phyloP scores from a whole-genome alignment of 176 grass and related monocot species.

The bread wheat (Triticum aestivum) region IWGSC_CS_RefSeq_v2.1 NC_057794.1:13808957-13809456 shows the following conservation, averaged over 20 bases:
- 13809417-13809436: slow-evolving; percentile 46
- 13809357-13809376: neutral
- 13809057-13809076: slow-evolving; percentile 27
- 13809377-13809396: slow-evolving; percentile 30
- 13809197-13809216: slow-evolving; percentile 39
- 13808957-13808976: slow-evolving; percentile 24
- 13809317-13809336: slow-evolving; percentile 42
- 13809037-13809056: slow-evolving; percentile 8
- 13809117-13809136: neutral
- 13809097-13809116: neutral
- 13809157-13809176: neutral
- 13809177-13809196: neutral
- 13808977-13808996: slow-evolving; percentile 21
- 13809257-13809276: slow-evolving; percentile 40
- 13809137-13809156: neutral
- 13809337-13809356: slow-evolving; percentile 23
- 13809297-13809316: slow-evolving; percentile 47
- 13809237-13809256: slow-evolving; percentile 39
- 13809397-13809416: slow-evolving; percentile 29
- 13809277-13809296: neutral
- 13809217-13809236: slow-evolving; percentile 2
- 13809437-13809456: slow-evolving; percentile 20
- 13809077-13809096: slow-evolving; percentile 22
- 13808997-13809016: slow-evolving; percentile 30
- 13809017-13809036: neutral